phyloP scores from a whole-genome alignment of 2,329 filamentous ascomycete genomes.

The Parastagonospora avenae region DNA sequence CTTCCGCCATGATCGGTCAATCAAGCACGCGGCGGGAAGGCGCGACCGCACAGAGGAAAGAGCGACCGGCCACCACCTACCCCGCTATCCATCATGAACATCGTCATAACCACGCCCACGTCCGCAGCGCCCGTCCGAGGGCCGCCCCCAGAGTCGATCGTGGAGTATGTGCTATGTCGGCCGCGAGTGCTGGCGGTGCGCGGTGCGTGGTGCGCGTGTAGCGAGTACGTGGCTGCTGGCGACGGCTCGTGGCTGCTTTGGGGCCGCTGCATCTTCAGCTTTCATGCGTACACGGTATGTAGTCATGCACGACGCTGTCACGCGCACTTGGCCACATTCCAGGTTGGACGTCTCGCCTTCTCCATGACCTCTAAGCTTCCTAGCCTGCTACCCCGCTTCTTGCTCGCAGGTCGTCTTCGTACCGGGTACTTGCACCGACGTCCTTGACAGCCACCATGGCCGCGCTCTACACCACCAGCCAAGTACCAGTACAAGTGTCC shows the following conservation, averaged over 20 bases:
- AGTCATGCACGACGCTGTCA: conserved; percentile 36
- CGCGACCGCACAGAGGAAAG: conserved; percentile 13
- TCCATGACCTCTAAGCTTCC: conserved; percentile 44
- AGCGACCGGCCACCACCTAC: conserved; percentile 6
- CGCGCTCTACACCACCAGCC: not conserved
- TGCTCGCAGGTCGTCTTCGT: conserved; percentile 33
- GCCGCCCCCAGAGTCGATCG: too few species aligned
- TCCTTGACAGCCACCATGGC: conserved; percentile 5
- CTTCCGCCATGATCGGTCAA: conserved; percentile 10
- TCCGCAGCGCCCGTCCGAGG: too few species aligned
- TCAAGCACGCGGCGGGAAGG: conserved; percentile 12
- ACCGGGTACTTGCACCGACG: conserved; percentile 29
- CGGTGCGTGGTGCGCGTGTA: not conserved
- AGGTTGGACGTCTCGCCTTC: conserved; percentile 37
- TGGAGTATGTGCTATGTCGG: too few species aligned
- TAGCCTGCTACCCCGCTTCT: conserved; percentile 47
- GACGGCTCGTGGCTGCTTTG: conserved; percentile 24
- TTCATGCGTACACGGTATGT: conserved; percentile 19
- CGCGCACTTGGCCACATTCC: conserved; percentile 32
- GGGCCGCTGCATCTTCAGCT: conserved; percentile 12
- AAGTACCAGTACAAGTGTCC: conserved; percentile 38
- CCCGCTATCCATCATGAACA: not conserved
- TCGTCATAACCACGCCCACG: not conserved
- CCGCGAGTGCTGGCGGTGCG: not conserved
- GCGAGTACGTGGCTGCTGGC: not conserved